phyloP scores from a whole-genome alignment of 1,139 yeast species.

The Yarrowia galli region DNA sequence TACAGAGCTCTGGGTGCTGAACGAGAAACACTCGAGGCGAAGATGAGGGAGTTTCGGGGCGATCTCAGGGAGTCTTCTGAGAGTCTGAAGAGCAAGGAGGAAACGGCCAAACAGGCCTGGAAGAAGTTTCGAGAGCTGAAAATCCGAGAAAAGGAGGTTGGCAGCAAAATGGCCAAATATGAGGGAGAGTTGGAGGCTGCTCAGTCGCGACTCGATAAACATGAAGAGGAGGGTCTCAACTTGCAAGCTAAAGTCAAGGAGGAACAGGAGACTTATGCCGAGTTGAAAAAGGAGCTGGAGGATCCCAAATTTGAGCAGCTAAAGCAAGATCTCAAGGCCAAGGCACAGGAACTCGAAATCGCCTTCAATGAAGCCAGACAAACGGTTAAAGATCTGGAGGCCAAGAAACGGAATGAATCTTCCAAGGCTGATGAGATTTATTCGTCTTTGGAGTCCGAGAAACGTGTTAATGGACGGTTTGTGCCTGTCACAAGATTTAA shows the following conservation, averaged over 20 bases:
- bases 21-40: not conserved
- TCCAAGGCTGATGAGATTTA: not conserved
- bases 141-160: conserved; percentile 34
- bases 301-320: conserved; percentile 4
- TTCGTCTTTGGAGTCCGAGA: not conserved
- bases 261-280: not conserved
- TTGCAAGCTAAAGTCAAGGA: not conserved
- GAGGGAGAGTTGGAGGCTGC: conserved; percentile 33
- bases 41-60: not conserved
- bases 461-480: not conserved
- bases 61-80: too few species aligned
- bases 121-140: conserved; percentile 43
- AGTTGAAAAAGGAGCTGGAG: not conserved
- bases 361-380: conserved; percentile 49
- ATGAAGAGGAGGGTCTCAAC: conserved; percentile 14
- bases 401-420: not conserved
- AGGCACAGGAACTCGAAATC: conserved; percentile 11
- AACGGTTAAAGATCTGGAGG: not conserved
- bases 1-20: not conserved
- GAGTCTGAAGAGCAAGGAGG: not conserved
- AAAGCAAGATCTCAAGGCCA: conserved; percentile 6
- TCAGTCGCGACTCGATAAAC: conserved; percentile 9
- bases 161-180: conserved; percentile 15
- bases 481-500: not conserved
- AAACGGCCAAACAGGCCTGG: not conserved